phyloP scores from a whole-genome alignment of 352 stramenopile species.

The Phytopythium delawarense region DNA sequence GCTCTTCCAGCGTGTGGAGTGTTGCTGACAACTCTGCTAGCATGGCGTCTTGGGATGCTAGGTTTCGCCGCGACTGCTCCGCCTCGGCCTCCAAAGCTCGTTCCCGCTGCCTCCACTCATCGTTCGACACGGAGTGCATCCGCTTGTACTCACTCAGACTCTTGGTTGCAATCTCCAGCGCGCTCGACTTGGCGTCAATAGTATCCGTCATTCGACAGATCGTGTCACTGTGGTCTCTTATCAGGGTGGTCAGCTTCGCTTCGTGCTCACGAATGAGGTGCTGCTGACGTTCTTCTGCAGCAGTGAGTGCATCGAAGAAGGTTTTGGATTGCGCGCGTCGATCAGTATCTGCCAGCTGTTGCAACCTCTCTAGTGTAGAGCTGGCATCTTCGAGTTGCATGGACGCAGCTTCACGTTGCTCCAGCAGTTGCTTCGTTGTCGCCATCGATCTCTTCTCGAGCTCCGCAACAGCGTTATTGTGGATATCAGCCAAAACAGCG shows the following conservation, averaged over 20 bases:
- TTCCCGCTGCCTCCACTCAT: conserved; percentile 25
- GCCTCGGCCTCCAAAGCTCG: conserved; percentile 16
- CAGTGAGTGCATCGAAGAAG: background rate
- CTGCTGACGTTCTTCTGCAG: background rate
- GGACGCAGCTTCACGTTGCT: conserved; percentile 9
- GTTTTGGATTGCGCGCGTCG: conserved; percentile 5
- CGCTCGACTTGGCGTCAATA: conserved; percentile 31
- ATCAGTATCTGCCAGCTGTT: background rate
- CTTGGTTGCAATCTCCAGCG: conserved; percentile 19
- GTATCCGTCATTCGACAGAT: conserved; percentile 32
- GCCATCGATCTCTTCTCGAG: background rate
- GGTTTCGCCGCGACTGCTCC: background rate
- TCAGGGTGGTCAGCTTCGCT: conserved; percentile 9
- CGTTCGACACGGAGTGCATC: conserved; percentile 13
- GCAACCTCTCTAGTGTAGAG: conserved; percentile 8
- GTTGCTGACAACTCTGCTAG: conserved; percentile 6
- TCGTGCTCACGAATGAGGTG: conserved; percentile 5
- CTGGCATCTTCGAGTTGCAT: conserved; percentile 19
- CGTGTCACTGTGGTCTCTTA: conserved; percentile 13
- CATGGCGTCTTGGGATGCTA: background rate
- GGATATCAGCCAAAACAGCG: background rate
- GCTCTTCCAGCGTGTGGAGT: conserved; percentile 34
- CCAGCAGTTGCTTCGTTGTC: conserved; percentile 1
- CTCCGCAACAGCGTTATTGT: background rate
- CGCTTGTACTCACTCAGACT: conserved; percentile 13